phyloP scores from a whole-genome alignment of 2,329 filamentous ascomycete genomes.

The Nemania sp. region DNA sequence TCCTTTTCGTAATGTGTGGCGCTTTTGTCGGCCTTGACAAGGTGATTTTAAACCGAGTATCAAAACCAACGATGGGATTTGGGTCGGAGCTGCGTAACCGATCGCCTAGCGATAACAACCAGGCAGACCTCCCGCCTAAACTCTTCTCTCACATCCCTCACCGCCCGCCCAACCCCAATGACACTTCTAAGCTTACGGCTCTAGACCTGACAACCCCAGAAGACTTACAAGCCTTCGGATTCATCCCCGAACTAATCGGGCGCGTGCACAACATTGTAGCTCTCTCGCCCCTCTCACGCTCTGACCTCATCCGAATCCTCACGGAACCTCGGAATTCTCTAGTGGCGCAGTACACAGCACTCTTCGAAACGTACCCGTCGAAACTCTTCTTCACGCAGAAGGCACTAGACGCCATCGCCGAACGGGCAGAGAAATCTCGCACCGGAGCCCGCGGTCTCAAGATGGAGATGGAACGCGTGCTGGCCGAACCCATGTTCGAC shows the following conservation, averaged over 20 bases:
- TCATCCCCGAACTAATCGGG: slow-evolving; percentile 97
- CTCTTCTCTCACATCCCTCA: slow-evolving; percentile 69
- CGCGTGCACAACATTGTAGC: slow-evolving; percentile 91
- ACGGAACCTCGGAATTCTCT: slow-evolving; percentile 93
- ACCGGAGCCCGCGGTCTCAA: slow-evolving; percentile 85
- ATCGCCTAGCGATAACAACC: slow-evolving; percentile 59
- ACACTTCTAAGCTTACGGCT: slow-evolving; percentile 61
- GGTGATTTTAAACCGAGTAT: slow-evolving; percentile 85
- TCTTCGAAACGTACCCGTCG: slow-evolving; percentile 84
- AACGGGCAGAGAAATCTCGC: slow-evolving; percentile 67
- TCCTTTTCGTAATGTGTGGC: slow-evolving; percentile 95
- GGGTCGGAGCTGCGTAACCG: slow-evolving; percentile 80
- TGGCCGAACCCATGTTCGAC: slow-evolving; percentile 85
- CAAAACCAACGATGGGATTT: slow-evolving; percentile 88
- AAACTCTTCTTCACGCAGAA: slow-evolving; percentile 85
- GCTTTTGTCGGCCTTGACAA: slow-evolving; percentile 95
- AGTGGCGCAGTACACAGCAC: slow-evolving; percentile 86
- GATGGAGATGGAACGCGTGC: slow-evolving; percentile 82
- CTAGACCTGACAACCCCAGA: slow-evolving; percentile 80
- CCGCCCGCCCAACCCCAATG: slow-evolving; percentile 54
- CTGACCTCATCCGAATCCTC: slow-evolving; percentile 83
- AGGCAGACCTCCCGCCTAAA: slow-evolving; percentile 74
- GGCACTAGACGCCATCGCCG: slow-evolving; percentile 84
- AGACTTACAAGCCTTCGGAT: slow-evolving; percentile 86
- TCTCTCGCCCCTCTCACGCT: slow-evolving; percentile 76